These are phyloP conservation scores for Dorcoceras hygrometricum DNA, from an alignment of 257 asterid species.

Conservation along the genomic window DNA sequence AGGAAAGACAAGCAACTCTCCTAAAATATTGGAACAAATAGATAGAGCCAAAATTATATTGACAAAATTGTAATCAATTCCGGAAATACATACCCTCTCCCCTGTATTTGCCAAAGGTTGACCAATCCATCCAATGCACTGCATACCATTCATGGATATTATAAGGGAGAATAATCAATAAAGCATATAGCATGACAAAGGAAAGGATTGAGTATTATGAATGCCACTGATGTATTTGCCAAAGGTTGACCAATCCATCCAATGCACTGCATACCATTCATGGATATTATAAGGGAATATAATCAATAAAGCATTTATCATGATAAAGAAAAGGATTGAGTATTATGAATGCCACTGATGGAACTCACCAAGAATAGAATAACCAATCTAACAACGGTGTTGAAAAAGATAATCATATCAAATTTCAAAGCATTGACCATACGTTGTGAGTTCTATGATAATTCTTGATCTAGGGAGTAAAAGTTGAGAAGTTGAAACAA, in stretches of 20 bases:
- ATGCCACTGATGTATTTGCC: slow-evolving; percentile 90
- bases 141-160: slow-evolving; percentile 33
- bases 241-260: slow-evolving; percentile 87
- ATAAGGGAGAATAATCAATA: slow-evolving; percentile 16
- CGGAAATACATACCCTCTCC: slow-evolving; percentile 75
- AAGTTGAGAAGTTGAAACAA: neutral
- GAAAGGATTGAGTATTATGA: no score
- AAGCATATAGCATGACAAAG: neutral
- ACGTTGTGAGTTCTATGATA: neutral
- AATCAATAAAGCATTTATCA: neutral
- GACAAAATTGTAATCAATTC: neutral
- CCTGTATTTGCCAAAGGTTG: slow-evolving; percentile 85
- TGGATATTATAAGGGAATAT: slow-evolving; percentile 7
- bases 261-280: slow-evolving; percentile 67
- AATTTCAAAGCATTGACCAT: neutral
- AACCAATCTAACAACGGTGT: neutral
- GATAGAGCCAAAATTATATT: no score
- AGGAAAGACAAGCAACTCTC: neutral
- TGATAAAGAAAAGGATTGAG: neutral
- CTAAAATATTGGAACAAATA: neutral
- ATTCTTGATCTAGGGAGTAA: neutral
- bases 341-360: no score
- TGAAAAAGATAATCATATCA: neutral
- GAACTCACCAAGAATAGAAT: no score
- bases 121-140: slow-evolving; percentile 92